These are phyloP conservation scores for Mimosa bimucronata DNA, from an alignment of 306 rosid genomes.

Conservation along the genomic window DNA sequence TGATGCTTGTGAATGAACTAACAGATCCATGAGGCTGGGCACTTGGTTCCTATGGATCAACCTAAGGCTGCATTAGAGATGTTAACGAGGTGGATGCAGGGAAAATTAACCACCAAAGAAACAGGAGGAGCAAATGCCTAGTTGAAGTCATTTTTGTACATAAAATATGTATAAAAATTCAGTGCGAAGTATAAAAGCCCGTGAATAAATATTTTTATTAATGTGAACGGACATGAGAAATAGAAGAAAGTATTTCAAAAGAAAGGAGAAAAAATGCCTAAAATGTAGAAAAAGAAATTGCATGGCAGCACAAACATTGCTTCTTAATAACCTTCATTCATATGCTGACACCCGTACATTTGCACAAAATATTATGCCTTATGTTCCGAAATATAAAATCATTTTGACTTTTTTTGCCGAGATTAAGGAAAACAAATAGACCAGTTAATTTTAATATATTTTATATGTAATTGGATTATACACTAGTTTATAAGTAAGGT, in stretches of 20 bases:
- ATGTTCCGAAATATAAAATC: no score
- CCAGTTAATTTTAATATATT: no score
- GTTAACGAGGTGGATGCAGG: constrained; percentile 82
- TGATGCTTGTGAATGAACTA: constrained; percentile 1
- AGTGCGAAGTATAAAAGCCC: not conserved
- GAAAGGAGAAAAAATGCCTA: no score
- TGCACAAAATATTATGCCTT: no score
- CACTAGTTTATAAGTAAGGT: no score
- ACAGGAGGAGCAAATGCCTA: not conserved
- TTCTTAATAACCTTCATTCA: no score
- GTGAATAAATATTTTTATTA: not conserved
- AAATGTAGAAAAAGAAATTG: not conserved
- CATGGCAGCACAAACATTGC: not conserved
- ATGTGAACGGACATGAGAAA: not conserved
- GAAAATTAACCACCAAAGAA: constrained; percentile 43
- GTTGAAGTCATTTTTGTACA: not conserved
- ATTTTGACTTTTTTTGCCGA: no score
- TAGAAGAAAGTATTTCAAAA: no score
- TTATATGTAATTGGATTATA: no score
- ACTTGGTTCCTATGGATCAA: constrained; percentile 98
- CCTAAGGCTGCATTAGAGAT: constrained; percentile 79
- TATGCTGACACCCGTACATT: no score
- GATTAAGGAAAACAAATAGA: no score
- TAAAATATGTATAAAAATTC: not conserved
- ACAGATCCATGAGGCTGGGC: constrained; percentile 83